Base-by-base conservation (phyloP, 352 stramenopile species). In the Phytophthora sp. region DNA sequence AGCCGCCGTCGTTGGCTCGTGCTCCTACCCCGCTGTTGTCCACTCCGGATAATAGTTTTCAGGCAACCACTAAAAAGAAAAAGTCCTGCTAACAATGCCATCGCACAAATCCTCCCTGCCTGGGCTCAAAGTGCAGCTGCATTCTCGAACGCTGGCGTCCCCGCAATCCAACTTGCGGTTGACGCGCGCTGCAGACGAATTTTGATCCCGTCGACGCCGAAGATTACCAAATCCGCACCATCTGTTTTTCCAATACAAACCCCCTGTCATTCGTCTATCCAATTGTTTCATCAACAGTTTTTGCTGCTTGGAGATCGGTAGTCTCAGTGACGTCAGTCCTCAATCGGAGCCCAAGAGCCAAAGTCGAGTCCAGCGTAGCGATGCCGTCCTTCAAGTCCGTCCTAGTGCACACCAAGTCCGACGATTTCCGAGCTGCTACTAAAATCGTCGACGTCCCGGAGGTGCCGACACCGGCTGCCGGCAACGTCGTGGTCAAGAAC, bases 381-480 rank as follows among this genome's bases (percentile, higher is more conserved):
- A 74, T 77, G 37, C 59, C 69, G 37, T 72, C 54, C 43, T 74
- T 55, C 50, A 65, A 67, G 45, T 46, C 56, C 43, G 58, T 77
- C 49, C 50, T 76, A 63, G 72, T 81, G 35, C 73, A 77, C 59
- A 79, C 69, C 34, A 69, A 67, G 38, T 84, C 72, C 37, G 70
- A 62, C 27, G 69, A 82, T 50, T 84, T 82, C 44, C 54, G 58
- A 21, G 61, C 24, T 21, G 45, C 56, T 54, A 77, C 60, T 11
- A 43, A 53, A 5, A 62, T 73, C 41, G 17, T 70, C 18, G 53
- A 74, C 44, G 30, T 66, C 61, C 18, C 53, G 58, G 30, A 58
- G 54, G 42, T 76, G 57, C 62, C 70, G 4, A 35, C 54, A 0
- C 54, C 62, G 17, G 30, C 54, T 5, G 32, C 62, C 7, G 31